Percentiles rank a stretch among this genome's conserved stretches.
Evolutionary conservation across 148 eudicot genomes (phyloP).

Genomic region (Euryodendron excelsum): DNA sequence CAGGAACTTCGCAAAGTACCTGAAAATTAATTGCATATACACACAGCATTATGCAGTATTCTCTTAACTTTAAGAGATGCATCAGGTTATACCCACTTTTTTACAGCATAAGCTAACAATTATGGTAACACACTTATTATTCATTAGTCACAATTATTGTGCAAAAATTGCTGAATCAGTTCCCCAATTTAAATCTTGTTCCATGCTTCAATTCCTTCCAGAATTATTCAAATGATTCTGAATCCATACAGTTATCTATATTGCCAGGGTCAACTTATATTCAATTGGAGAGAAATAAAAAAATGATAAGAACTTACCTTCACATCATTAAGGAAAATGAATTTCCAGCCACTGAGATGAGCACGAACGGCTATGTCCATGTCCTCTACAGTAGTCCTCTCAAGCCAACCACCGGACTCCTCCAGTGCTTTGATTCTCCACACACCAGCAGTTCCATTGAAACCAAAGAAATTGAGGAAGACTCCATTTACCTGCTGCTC

Average conservation of each 20-base stretch:
- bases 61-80: neutral
- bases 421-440: conserved; percentile 86
- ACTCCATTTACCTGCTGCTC: conserved; percentile 86
- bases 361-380: conserved; percentile 90
- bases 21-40: conserved; percentile 26
- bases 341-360: conserved; percentile 82
- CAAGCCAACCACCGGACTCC: conserved; percentile 85
- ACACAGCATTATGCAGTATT: conserved; percentile 4
- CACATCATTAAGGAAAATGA: conserved; percentile 72
- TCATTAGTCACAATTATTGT: conserved; percentile 3
- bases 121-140: neutral
- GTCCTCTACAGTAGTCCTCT: conserved; percentile 78
- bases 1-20: conserved; percentile 80
- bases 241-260: neutral
- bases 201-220: conserved; percentile 1
- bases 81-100: neutral
- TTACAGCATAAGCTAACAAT: neutral
- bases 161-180: neutral
- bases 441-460: conserved; percentile 88
- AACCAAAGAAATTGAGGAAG: conserved; percentile 78
- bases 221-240: neutral
- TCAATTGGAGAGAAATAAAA: neutral
- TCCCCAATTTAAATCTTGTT: neutral
- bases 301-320: conserved; percentile 36
- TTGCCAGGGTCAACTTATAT: neutral